Base-by-base conservation (phyloP, 2,329 filamentous ascomycete species). In the Pezicula neosporulosa region DNA sequence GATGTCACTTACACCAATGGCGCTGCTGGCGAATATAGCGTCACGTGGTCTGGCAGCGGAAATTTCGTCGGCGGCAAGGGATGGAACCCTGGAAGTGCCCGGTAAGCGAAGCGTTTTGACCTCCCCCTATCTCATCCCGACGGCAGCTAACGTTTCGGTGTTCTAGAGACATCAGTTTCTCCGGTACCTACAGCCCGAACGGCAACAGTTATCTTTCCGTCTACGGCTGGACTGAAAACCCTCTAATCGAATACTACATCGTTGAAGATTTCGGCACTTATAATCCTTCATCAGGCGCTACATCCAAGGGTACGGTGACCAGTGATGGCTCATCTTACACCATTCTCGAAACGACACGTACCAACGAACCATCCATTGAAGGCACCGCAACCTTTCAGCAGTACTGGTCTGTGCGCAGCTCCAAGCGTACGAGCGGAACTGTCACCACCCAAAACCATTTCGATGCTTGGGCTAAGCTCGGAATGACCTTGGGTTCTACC, bases 1-100 rank as follows among this genome's bases (percentile, higher is more conserved):
- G 62, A 68, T 39, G 76, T 78, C 7, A 76, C 69, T 37, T 84
- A 83, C 70, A 79, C 74, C 61, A 83, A 82, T 66, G 75, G 72
- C 18, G 64, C 66, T 4, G 74, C 66, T 18, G 79, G 81, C 21
- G 63, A 66, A 53, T 82, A 80, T 70, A 74, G 69, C 55, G 68
- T 77, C 6, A 67, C 48, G 4, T 83, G 79, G 79, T 66, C 68
- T 46, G 70, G 66, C 33, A 75, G 72, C 57, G 58, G 56, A 15
- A 73, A 77, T 66, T 75, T 75, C 57, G 73, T 77, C 15, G 74
- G 69, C 42, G 76, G 76, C 48, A 78, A 77, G 65, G 76, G 76
- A 28, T 78, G 75, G 75, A 73, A 69, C 49, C 68, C 71, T 21
- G 72, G 71, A 50, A 53, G 54, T 56, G 56, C 59, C 19, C 44